These are phyloP conservation scores for Ceratobasidium sp. DNA, from an alignment of 1,284 basidiomycete genomes.

Conservation along the genomic window DNA sequence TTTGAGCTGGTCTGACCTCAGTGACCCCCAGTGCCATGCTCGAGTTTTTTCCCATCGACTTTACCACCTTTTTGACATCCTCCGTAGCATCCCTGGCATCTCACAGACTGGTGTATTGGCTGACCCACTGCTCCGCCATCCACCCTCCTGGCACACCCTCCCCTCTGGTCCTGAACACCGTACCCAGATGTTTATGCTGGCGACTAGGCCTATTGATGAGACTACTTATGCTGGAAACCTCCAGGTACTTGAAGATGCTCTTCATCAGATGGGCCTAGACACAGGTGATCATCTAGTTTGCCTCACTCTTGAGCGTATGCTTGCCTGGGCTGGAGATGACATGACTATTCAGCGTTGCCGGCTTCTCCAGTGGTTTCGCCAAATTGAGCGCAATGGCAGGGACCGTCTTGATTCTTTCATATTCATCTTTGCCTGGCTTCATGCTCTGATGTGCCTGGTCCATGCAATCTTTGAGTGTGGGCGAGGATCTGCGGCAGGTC, in stretches of 20 bases:
- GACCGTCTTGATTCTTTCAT: conserved; percentile 4
- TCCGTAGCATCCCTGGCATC: neutral
- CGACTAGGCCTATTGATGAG: neutral
- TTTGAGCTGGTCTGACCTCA: neutral
- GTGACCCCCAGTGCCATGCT: neutral
- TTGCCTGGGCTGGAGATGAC: conserved; percentile 1
- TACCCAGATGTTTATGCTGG: neutral
- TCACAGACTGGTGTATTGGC: neutral
- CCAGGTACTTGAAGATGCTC: neutral
- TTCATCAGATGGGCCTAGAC: neutral
- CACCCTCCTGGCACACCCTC: neutral
- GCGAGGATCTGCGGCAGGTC: no score
- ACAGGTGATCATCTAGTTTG: neutral
- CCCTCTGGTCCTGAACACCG: neutral
- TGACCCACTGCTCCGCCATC: neutral
- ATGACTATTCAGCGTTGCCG: neutral
- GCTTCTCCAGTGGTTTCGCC: neutral
- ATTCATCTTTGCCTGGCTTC: neutral
- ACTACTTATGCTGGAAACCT: neutral
- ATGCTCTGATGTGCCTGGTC: neutral
- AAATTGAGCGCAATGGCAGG: neutral
- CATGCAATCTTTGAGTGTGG: neutral
- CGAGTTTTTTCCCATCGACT: neutral
- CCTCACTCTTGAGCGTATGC: neutral
- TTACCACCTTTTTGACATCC: neutral